Percentiles rank a stretch among this genome's conserved stretches.
Evolutionary conservation across 331 rosid genomes (phyloP).

Genomic region (Acacia pycnantha): DNA sequence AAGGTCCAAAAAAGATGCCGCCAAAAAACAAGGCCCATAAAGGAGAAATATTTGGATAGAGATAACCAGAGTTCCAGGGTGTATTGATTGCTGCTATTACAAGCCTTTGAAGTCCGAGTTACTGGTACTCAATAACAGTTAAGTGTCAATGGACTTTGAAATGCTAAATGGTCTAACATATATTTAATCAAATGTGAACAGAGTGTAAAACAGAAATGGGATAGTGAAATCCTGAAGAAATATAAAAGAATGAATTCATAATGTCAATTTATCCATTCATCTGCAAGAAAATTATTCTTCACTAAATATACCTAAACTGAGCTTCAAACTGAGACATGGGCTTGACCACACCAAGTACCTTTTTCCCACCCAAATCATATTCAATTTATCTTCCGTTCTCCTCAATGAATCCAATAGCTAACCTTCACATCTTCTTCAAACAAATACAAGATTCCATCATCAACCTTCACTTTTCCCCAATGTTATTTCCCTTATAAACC

Average conservation of each 20-base stretch:
- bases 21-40: neutral
- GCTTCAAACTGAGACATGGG: neutral
- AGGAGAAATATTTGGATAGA: neutral
- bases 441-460: neutral
- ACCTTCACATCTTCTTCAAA: no score
- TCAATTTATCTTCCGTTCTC: neutral
- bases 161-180: neutral
- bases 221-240: neutral
- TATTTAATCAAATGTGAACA: conserved; percentile 4
- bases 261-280: conserved; percentile 5
- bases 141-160: conserved; percentile 2
- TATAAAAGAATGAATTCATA: neutral
- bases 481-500: neutral
- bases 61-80: neutral
- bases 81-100: neutral
- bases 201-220: conserved; percentile 3
- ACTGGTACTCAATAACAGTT: neutral
- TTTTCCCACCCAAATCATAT: neutral
- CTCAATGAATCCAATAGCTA: neutral
- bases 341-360: neutral
- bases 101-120: neutral
- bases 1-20: neutral
- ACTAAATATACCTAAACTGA: neutral
- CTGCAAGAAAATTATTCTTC: neutral
- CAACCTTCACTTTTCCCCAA: neutral